A percentile compares a stretch with the other conserved stretches of the same genome.
These are phyloP conservation scores for Ceratobasidium sp. DNA, from an alignment of 1,284 basidiomycete species.

Conservation along the genomic window DNA sequence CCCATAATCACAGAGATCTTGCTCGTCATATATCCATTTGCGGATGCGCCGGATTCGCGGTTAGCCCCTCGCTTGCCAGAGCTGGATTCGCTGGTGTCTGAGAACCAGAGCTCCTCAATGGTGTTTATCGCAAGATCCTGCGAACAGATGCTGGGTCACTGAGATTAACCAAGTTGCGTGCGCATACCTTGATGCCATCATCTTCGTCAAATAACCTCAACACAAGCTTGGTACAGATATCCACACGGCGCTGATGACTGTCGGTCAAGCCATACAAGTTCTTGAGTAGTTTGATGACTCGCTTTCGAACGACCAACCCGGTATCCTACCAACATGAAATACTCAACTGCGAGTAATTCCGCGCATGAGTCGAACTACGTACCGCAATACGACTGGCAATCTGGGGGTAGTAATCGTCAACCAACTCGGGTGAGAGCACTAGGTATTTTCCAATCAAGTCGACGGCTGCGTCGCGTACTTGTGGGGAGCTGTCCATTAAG, in stretches of 20 bases:
- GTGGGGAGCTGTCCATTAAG: constrained; percentile 85
- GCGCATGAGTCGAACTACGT: constrained; percentile 47
- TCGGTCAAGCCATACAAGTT: constrained; percentile 73
- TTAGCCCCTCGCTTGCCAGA: constrained; percentile 9
- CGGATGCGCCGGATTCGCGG: constrained; percentile 2
- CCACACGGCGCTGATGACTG: constrained; percentile 65
- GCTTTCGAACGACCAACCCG: constrained; percentile 88
- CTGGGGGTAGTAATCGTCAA: constrained; percentile 81
- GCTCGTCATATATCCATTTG: constrained; percentile 41
- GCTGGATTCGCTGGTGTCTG: constrained; percentile 46
- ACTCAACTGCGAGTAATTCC: constrained; percentile 15
- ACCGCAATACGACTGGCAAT: constrained; percentile 88
- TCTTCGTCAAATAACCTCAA: constrained; percentile 89
- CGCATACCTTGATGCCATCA: constrained; percentile 74
- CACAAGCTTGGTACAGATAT: constrained; percentile 84
- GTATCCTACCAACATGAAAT: constrained; percentile 77
- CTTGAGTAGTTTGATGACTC: constrained; percentile 91
- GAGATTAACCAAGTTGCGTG: neutral
- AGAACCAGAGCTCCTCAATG: constrained; percentile 89
- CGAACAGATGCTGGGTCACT: neutral
- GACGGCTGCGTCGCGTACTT: constrained; percentile 93
- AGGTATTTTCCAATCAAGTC: constrained; percentile 96
- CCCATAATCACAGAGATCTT: constrained; percentile 83
- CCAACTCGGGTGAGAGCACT: constrained; percentile 81
- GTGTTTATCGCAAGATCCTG: constrained; percentile 85